Base-by-base conservation (phyloP, 805 yeast genomes). In the Lipomyces sp. region DNA sequence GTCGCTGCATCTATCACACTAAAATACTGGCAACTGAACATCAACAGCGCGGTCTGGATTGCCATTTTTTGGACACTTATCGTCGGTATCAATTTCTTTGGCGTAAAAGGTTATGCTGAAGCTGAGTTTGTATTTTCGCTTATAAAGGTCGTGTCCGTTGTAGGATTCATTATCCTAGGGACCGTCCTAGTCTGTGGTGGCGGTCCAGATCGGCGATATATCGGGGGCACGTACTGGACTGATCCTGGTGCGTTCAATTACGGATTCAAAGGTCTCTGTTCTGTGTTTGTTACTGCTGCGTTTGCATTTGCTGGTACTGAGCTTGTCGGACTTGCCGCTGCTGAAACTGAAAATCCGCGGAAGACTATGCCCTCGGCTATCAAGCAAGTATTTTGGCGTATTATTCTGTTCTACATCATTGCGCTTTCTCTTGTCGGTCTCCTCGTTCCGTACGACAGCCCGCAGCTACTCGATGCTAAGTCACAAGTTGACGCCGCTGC, bases 341-440 rank as follows among this genome's bases (percentile, higher is more conserved):
- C 93, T 7, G 96, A 90, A 77, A 82, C 91, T 32, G 83, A 77
- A 45, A 85, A 89, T 76, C 94, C 95, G 57, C 80, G 88, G 72
- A 81, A 80, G 63, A 78, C 89, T 1, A 82, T 89, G 63, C 95
- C 94, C 48, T 82, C 83, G 61, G 93, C 94, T 54, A 85, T 88
- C 67, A 90, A 89, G 77, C 93, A 90, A 79, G 91, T 89, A 3
- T 89, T 90, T 78, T 90, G 94, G 93, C 83, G 95, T 78, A 87
- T 90, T 64, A 79, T 87, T 15, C 77, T 89, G 71, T 90, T 90
- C 75, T 90, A 90, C 79, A 81, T 90, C 76, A 79, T 83, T 11
- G 81, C 87, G 69, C 83, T 78, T 75, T 86, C 78, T 64, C 80
- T 83, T 71, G 84, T 81, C 72, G 89, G 92, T 53, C 85, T 89